Percentiles rank a stretch among this genome's conserved stretches.
phyloP scores from a whole-genome alignment of 169 alveolate genomes.

The Toxoplasma gondii region DNA sequence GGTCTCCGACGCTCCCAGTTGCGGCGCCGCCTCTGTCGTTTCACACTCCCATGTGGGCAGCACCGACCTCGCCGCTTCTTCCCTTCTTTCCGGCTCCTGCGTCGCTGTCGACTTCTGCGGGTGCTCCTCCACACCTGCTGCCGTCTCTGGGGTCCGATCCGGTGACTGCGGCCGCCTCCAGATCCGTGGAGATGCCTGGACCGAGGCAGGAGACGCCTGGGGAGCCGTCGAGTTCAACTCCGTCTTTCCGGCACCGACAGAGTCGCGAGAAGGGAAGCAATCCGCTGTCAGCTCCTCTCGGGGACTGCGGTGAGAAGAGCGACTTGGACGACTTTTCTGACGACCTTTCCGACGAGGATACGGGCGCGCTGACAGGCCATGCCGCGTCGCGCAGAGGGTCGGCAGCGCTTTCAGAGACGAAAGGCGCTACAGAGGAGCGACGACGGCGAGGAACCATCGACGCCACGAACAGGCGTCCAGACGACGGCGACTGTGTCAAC shows the following conservation, averaged over 20 bases:
- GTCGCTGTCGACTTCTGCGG: background rate
- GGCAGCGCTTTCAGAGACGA: no score
- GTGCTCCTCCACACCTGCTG: background rate
- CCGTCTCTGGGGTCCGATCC: background rate
- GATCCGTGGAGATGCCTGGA: background rate
- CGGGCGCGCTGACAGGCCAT: background rate
- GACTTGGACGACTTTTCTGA: background rate
- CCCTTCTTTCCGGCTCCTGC: background rate
- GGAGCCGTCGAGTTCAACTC: background rate
- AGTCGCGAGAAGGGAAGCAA: background rate
- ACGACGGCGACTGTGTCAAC: no score
- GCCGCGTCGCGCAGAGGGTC: no score
- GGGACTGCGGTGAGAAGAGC: conserved; percentile 27
- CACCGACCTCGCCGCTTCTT: background rate
- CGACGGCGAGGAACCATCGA: no score
- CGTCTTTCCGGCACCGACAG: background rate
- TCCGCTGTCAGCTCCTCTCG: background rate
- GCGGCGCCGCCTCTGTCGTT: conserved; percentile 56
- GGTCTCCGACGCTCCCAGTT: background rate
- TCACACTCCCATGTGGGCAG: background rate
- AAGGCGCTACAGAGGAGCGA: no score
- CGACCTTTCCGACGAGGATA: background rate
- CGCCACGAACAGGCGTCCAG: no score
- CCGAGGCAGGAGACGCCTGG: background rate
- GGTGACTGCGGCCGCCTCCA: background rate